Evolutionary conservation across 2,329 filamentous ascomycete genomes (phyloP).

Genomic region (Septoria linicola): DNA sequence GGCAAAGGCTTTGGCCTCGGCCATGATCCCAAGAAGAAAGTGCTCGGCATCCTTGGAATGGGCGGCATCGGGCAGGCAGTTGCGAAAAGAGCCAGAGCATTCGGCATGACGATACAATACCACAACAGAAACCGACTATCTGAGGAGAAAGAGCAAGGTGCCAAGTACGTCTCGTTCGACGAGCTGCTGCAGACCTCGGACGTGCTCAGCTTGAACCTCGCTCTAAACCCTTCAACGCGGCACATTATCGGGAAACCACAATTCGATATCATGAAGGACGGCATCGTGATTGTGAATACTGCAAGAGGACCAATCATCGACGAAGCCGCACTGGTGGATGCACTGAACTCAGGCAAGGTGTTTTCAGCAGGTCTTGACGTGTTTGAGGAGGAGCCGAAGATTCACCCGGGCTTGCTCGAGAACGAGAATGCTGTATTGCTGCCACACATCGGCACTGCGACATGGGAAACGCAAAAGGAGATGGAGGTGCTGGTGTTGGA

Average conservation of each 20-base stretch:
- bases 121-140: conserved; percentile 53
- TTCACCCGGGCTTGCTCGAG: conserved; percentile 52
- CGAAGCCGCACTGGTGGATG: conserved; percentile 55
- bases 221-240: conserved; percentile 51
- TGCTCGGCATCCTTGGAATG: conserved; percentile 59
- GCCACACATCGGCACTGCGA: conserved; percentile 61
- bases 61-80: conserved; percentile 58
- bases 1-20: conserved; percentile 49
- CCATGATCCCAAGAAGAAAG: conserved; percentile 54
- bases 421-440: conserved; percentile 55
- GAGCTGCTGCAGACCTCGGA: conserved; percentile 55
- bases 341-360: conserved; percentile 55
- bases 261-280: conserved; percentile 56
- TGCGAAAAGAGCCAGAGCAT: conserved; percentile 50
- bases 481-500: conserved; percentile 61
- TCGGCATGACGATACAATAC: conserved; percentile 60
- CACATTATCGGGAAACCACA: conserved; percentile 55
- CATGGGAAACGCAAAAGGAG: conserved; percentile 60
- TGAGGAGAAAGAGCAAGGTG: conserved; percentile 45
- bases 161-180: conserved; percentile 57
- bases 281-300: conserved; percentile 58
- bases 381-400: conserved; percentile 57
- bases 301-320: conserved; percentile 58
- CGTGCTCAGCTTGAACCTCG: conserved; percentile 56
- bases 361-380: conserved; percentile 58